These are phyloP conservation scores for Mycena olivaceomarginata DNA, from an alignment of 768 basidiomycete species.

Conservation along the genomic window DNA sequence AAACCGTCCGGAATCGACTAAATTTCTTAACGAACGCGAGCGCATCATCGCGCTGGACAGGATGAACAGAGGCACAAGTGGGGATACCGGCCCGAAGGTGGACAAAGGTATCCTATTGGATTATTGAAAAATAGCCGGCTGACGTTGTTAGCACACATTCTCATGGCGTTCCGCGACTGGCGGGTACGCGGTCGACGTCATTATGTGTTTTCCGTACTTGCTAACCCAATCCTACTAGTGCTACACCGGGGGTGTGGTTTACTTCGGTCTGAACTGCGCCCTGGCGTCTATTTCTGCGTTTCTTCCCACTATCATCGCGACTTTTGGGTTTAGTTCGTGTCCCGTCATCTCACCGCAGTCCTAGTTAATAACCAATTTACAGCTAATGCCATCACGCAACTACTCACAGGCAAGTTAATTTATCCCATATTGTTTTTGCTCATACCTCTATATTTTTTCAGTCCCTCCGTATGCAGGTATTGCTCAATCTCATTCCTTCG, in stretches of 20 bases:
- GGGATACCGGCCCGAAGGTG: slow-evolving; percentile 78
- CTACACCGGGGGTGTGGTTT: slow-evolving; percentile 82
- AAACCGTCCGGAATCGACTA: slow-evolving; percentile 74
- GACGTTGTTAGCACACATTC: slow-evolving; percentile 70
- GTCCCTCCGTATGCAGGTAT: slow-evolving; percentile 84
- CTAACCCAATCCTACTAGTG: slow-evolving; percentile 58
- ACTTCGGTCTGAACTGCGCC: slow-evolving; percentile 86
- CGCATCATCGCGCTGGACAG: slow-evolving; percentile 79
- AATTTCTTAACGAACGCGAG: slow-evolving; percentile 64
- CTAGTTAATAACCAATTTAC: slow-evolving; percentile 23
- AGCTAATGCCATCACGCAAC: slow-evolving; percentile 81
- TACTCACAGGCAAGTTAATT: slow-evolving; percentile 67
- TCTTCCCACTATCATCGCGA: slow-evolving; percentile 87
- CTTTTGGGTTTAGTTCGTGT: slow-evolving; percentile 81
- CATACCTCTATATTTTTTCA: not conserved
- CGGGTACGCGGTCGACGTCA: slow-evolving; percentile 62
- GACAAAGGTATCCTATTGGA: slow-evolving; percentile 68
- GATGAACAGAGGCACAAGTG: slow-evolving; percentile 79
- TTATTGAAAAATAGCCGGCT: not conserved
- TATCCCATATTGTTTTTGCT: not conserved
- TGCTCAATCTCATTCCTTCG: not conserved
- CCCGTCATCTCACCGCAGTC: not conserved
- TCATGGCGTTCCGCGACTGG: slow-evolving; percentile 83
- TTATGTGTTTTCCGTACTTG: not conserved
- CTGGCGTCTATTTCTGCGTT: slow-evolving; percentile 90